Evolutionary conservation across 192 early-diverging fungal species (phyloP).

Genomic region (Rhizophlyctis rosea): DNA sequence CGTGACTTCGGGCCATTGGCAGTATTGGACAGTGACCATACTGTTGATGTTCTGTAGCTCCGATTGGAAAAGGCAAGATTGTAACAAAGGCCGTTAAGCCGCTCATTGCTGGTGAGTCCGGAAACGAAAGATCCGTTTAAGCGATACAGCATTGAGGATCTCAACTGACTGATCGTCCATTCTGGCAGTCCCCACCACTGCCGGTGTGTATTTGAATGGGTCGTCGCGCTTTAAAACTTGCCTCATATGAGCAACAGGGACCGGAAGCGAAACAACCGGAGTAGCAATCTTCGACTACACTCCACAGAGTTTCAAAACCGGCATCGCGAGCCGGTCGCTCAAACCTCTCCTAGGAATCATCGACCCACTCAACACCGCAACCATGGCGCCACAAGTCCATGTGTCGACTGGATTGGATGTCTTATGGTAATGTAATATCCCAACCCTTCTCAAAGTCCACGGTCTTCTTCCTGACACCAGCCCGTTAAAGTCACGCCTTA

Average conservation of each 20-base stretch:
- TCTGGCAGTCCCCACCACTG: constrained; percentile 3
- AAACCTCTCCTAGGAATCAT: constrained; percentile 84
- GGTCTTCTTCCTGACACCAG: not conserved
- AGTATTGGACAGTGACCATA: not conserved
- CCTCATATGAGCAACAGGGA: constrained; percentile 40
- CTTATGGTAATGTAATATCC: constrained; percentile 44
- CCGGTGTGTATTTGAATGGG: not conserved
- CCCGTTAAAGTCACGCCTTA: constrained; percentile 68
- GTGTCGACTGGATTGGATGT: constrained; percentile 86
- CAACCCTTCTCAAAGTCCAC: constrained; percentile 1
- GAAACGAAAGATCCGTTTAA: too few species aligned
- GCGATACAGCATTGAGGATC: too few species aligned
- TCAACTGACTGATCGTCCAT: too few species aligned
- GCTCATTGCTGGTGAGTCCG: constrained; percentile 68
- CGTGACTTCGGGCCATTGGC: not conserved
- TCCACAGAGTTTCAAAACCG: constrained; percentile 80
- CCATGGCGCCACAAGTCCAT: constrained; percentile 83
- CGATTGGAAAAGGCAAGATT: constrained; percentile 80
- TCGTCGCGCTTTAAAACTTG: too few species aligned
- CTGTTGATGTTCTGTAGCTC: constrained; percentile 43
- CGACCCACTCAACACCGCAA: constrained; percentile 82
- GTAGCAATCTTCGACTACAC: constrained; percentile 91
- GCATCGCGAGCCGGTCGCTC: constrained; percentile 79
- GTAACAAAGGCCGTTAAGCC: constrained; percentile 72
- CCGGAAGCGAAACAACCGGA: constrained; percentile 89